A percentile compares a stretch with the other conserved stretches of the same genome.
phyloP scores from a whole-genome alignment of 257 asterid genomes.

The Solanum corneliomulleri region DNA sequence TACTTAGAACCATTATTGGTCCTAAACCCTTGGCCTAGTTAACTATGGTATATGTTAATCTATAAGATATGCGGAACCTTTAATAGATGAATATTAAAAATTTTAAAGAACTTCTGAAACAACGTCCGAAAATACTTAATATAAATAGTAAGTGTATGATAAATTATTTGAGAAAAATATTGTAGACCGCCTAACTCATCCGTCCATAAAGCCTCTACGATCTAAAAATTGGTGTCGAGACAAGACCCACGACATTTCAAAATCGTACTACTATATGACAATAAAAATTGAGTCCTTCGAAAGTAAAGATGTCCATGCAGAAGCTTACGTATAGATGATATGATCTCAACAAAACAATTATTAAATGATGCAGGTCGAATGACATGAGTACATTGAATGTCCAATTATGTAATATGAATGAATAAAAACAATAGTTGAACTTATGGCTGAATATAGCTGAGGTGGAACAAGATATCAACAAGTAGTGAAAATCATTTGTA shows the following conservation, averaged over 20 bases:
- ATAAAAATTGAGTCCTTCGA: too few relatives aligned
- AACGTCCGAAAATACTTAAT: not conserved
- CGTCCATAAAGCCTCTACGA: not conserved
- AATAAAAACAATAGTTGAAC: not conserved
- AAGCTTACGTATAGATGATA: too few relatives aligned
- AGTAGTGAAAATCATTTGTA: not conserved
- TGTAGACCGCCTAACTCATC: not conserved
- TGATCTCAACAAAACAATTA: too few relatives aligned
- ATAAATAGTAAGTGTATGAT: not conserved
- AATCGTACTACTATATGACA: not conserved
- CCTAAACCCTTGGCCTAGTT: not conserved
- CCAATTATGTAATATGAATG: too few relatives aligned
- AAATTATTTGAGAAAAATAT: not conserved
- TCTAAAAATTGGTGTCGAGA: not conserved
- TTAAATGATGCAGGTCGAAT: too few relatives aligned
- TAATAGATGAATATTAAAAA: too few relatives aligned
- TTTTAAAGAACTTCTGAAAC: not conserved
- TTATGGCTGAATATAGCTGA: not conserved
- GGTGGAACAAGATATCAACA: not conserved
- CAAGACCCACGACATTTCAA: not conserved
- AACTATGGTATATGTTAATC: too few relatives aligned
- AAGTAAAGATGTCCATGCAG: too few relatives aligned
- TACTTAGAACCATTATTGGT: not conserved
- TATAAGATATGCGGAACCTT: too few relatives aligned
- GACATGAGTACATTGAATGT: too few relatives aligned